Conservation (phyloP, 306 rosid genomes). For the Fagus sylvatica region DNA sequence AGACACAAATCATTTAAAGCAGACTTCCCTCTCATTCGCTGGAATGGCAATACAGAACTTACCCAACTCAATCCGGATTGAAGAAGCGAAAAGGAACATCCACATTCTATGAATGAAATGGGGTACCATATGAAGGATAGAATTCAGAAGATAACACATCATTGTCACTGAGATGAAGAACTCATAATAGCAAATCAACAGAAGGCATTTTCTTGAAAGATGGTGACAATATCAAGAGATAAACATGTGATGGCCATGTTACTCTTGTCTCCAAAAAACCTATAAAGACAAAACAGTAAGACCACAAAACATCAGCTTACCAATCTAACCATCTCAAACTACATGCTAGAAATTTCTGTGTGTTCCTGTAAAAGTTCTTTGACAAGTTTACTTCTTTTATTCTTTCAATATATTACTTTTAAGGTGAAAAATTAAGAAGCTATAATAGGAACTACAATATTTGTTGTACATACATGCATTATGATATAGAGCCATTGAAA, state of each 20-base stretch:
- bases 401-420: neutral
- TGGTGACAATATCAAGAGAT: constrained; percentile 27
- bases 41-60: neutral
- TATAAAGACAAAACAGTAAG: constrained; percentile 35
- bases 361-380: constrained; percentile 7
- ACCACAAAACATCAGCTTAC: constrained; percentile 26
- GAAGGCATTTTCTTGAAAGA: constrained; percentile 24
- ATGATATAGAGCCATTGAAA: neutral
- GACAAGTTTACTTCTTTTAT: neutral
- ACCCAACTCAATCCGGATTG: constrained; percentile 11
- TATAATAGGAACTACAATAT: neutral
- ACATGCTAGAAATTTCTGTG: constrained; percentile 14
- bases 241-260: constrained; percentile 64
- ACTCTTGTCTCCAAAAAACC: constrained; percentile 43
- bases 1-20: neutral
- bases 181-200: constrained; percentile 27
- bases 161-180: constrained; percentile 30
- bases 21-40: neutral
- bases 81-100: neutral
- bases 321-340: constrained; percentile 19
- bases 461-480: neutral
- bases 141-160: constrained; percentile 29
- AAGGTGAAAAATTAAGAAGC: neutral
- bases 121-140: constrained; percentile 17
- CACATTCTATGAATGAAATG: constrained; percentile 2